phyloP scores from a whole-genome alignment of 129 eudicot genomes.

The Scalesia atractyloides region DNA sequence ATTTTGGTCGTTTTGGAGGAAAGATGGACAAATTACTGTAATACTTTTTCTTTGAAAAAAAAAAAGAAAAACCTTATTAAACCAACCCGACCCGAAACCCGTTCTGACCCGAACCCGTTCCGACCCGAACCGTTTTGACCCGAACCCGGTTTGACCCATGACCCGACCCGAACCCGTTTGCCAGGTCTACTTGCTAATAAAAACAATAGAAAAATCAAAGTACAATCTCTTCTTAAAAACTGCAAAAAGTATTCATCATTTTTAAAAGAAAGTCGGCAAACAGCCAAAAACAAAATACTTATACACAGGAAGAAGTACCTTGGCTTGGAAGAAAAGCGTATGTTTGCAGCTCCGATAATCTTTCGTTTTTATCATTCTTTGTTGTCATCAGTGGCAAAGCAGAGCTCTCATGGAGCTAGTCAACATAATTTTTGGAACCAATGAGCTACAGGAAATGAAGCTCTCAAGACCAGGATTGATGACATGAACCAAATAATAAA shows the following conservation, averaged over 20 bases:
- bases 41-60: too few relatives aligned
- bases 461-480: slow-evolving; percentile 54
- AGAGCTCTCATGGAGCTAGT: slow-evolving; percentile 42
- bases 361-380: slow-evolving; percentile 41
- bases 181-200: too few relatives aligned
- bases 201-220: background rate
- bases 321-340: slow-evolving; percentile 23
- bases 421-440: slow-evolving; percentile 29
- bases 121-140: too few relatives aligned
- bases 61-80: too few relatives aligned
- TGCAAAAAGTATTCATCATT: background rate
- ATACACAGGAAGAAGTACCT: slow-evolving; percentile 35
- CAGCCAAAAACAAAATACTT: background rate
- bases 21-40: too few relatives aligned
- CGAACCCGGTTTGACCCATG: too few relatives aligned
- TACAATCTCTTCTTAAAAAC: background rate
- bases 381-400: slow-evolving; percentile 45
- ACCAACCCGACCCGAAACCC: too few relatives aligned
- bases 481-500: slow-evolving; percentile 26
- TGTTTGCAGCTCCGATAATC: slow-evolving; percentile 43
- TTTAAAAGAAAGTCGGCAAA: background rate
- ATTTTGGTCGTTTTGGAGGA: too few relatives aligned
- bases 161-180: too few relatives aligned
- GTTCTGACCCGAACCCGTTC: too few relatives aligned
- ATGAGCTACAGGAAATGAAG: slow-evolving; percentile 50